These are phyloP conservation scores for Ophiocordyceps sinensis DNA, from an alignment of 2,329 filamentous ascomycete genomes.

Conservation along the genomic window DNA sequence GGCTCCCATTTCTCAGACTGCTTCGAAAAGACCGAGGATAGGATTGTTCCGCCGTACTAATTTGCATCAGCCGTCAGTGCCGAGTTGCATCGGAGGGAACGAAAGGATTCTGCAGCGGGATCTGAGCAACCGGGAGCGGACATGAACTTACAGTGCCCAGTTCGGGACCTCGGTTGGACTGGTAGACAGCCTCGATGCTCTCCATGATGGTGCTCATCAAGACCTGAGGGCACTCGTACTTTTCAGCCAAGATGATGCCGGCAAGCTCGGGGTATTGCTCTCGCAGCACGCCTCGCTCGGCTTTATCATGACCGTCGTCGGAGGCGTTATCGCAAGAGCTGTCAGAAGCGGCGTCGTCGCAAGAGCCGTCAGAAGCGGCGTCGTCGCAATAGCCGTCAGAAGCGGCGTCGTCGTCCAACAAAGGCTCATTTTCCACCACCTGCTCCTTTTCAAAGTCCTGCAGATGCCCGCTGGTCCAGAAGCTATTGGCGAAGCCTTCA, in stretches of 20 bases:
- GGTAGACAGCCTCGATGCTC: constrained; percentile 9
- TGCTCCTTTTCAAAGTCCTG: constrained; percentile 1
- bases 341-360: background rate
- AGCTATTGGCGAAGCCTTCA: constrained; percentile 16
- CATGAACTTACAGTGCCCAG: constrained; percentile 1
- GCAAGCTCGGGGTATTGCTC: constrained; percentile 2
- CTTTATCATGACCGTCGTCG: too few relatives aligned
- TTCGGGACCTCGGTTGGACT: constrained; percentile 3
- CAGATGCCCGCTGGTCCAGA: constrained; percentile 12
- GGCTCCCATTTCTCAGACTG: constrained; percentile 39
- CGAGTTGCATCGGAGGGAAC: background rate
- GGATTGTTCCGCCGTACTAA: constrained; percentile 23
- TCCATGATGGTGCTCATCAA: constrained; percentile 4
- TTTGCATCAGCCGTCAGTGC: background rate
- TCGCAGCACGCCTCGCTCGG: too few relatives aligned
- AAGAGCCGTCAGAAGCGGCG: too few relatives aligned
- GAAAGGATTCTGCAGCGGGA: background rate
- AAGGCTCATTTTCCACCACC: background rate
- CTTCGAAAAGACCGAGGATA: constrained; percentile 32
- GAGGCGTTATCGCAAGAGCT: too few relatives aligned
- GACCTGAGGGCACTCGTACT: background rate
- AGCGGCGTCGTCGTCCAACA: background rate
- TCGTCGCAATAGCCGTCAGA: too few relatives aligned
- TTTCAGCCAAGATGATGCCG: background rate
- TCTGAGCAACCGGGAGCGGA: too few relatives aligned